These are phyloP conservation scores for Metschnikowia lochheadii DNA, from an alignment of 805 yeast species.

Conservation along the genomic window DNA sequence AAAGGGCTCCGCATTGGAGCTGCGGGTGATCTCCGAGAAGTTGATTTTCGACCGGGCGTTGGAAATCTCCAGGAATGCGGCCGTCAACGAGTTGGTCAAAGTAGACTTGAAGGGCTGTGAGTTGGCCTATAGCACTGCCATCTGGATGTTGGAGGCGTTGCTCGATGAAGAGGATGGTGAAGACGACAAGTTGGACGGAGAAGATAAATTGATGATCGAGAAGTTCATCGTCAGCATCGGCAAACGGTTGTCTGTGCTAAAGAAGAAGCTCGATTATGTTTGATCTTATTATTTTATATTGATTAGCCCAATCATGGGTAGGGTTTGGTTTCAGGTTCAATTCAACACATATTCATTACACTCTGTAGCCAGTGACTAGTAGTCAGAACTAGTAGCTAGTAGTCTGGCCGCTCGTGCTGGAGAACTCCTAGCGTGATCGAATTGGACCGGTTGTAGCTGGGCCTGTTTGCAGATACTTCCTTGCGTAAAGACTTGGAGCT, in stretches of 20 bases:
- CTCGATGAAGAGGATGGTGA: constrained; percentile 43
- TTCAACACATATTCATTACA: constrained; percentile 1
- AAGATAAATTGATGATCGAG: constrained; percentile 72
- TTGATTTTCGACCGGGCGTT: constrained; percentile 88
- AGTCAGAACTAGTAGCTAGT: neutral
- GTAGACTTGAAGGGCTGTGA: constrained; percentile 77
- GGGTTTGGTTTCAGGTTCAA: constrained; percentile 4
- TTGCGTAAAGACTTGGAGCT: neutral
- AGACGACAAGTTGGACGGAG: constrained; percentile 55
- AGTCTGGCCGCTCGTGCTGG: constrained; percentile 22
- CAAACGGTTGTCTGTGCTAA: constrained; percentile 67
- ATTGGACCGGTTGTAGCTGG: constrained; percentile 33
- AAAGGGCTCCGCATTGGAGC: constrained; percentile 1
- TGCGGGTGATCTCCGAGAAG: constrained; percentile 67
- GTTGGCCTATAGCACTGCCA: constrained; percentile 80
- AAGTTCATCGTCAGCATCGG: constrained; percentile 81
- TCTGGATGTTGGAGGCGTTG: constrained; percentile 93
- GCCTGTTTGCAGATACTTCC: constrained; percentile 14
- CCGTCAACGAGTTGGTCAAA: constrained; percentile 77
- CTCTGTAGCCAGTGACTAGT: neutral
- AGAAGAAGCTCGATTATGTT: constrained; percentile 44
- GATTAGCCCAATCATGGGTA: neutral
- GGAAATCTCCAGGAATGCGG: constrained; percentile 89
- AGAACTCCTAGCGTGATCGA: constrained; percentile 39
- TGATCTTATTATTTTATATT: constrained; percentile 4